A percentile compares a stretch with the other conserved stretches of the same genome.
These are phyloP conservation scores for Psilocybe tampanensis DNA, from an alignment of 768 basidiomycete species.

Conservation along the genomic window DNA sequence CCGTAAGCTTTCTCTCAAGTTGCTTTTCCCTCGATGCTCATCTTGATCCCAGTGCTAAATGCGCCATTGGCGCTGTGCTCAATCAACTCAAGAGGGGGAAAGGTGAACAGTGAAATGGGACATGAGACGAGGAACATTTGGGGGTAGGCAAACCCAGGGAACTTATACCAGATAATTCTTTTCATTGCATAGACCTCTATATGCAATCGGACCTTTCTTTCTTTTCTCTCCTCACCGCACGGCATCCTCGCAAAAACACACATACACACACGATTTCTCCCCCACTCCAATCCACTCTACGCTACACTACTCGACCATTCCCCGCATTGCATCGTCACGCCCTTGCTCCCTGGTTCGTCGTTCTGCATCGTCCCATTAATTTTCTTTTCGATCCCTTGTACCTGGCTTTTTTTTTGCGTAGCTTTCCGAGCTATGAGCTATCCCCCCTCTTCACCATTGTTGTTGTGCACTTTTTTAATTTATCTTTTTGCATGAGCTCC, in stretches of 20 bases:
- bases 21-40: neutral
- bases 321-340: neutral
- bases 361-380: too few relatives aligned
- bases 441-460: neutral
- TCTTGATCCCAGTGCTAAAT: slow-evolving; percentile 16
- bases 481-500: neutral
- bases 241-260: neutral
- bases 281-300: neutral
- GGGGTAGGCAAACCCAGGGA: slow-evolving; percentile 4
- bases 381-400: too few relatives aligned
- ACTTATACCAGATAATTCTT: slow-evolving; percentile 18
- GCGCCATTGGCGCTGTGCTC: neutral
- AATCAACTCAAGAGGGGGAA: neutral
- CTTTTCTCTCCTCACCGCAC: neutral
- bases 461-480: neutral
- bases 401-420: neutral
- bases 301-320: neutral
- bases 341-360: neutral
- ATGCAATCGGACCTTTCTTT: slow-evolving; percentile 3
- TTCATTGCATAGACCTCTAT: neutral
- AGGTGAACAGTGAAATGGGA: neutral
- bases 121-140: neutral
- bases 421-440: neutral
- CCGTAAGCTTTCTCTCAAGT: slow-evolving; percentile 22
- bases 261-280: neutral